A percentile compares a stretch with the other conserved stretches of the same genome.
Conservation (phyloP, 441 rosid species). For the Metrosideros polymorpha region DNA sequence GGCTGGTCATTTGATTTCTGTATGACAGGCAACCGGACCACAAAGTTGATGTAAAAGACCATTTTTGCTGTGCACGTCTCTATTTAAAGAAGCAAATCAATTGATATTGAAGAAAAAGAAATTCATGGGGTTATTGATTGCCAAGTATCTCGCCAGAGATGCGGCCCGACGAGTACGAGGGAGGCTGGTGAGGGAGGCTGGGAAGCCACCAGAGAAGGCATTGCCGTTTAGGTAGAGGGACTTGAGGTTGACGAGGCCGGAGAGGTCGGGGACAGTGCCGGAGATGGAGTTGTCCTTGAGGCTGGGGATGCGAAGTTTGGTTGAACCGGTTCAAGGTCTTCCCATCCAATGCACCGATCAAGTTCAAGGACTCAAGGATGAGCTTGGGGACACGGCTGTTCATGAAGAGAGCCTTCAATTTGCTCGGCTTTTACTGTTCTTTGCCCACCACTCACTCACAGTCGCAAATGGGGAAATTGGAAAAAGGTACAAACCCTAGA, state of each 20-base stretch:
- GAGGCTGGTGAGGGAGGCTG: slow-evolving; percentile 41
- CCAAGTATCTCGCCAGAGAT: slow-evolving; percentile 69
- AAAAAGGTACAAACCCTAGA: background rate
- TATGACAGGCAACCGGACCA: no score
- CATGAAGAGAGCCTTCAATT: background rate
- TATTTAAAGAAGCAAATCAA: no score
- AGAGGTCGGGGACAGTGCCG: slow-evolving; percentile 57
- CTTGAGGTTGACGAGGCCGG: slow-evolving; percentile 64
- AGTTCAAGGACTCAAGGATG: slow-evolving; percentile 56
- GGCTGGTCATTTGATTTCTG: no score
- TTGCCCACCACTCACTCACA: background rate
- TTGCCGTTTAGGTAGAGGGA: slow-evolving; percentile 56
- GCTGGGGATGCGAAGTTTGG: slow-evolving; percentile 78
- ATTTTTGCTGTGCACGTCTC: no score
- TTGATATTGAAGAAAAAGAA: no score
- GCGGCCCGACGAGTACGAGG: slow-evolving; percentile 29
- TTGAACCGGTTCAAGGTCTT: slow-evolving; percentile 46
- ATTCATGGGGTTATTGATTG: no score
- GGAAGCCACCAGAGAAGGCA: slow-evolving; percentile 64
- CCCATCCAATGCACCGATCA: slow-evolving; percentile 44
- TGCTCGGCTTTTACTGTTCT: background rate
- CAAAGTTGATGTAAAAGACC: no score
- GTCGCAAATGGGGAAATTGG: background rate
- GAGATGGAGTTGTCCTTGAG: slow-evolving; percentile 73
- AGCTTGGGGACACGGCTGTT: slow-evolving; percentile 76